A percentile compares a stretch with the other conserved stretches of the same genome.
Evolutionary conservation across 192 early-diverging fungal genomes (phyloP).

Genomic region (Phycomyces blakesleeanus): DNA sequence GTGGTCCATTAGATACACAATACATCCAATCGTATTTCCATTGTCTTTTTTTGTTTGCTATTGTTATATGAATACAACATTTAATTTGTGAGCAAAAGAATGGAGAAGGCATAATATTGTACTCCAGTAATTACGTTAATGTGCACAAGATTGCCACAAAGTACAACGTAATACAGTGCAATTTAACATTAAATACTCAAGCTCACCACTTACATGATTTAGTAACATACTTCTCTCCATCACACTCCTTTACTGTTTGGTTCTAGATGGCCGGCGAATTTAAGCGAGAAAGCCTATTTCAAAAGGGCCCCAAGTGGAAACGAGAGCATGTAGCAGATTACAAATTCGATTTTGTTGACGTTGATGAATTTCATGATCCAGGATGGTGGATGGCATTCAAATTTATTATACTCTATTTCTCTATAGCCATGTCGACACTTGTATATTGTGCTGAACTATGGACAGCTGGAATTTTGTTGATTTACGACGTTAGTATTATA

Average conservation of each 20-base stretch:
- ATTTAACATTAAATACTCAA: no score
- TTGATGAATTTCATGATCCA: constrained; percentile 63
- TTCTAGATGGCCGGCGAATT: background rate
- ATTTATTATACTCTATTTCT: constrained; percentile 58
- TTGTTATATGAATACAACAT: no score
- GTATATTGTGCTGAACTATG: constrained; percentile 81
- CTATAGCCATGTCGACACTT: constrained; percentile 66
- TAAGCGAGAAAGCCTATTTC: constrained; percentile 10
- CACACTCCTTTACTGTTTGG: background rate
- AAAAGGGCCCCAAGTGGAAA: constrained; percentile 69
- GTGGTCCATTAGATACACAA: no score
- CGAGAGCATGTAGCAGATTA: constrained; percentile 75
- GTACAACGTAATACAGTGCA: no score
- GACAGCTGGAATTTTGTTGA: constrained; percentile 63
- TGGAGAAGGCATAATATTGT: no score
- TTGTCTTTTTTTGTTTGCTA: no score
- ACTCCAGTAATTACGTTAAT: no score
- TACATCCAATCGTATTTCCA: no score
- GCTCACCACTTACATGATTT: no score
- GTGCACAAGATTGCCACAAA: no score
- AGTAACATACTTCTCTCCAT: background rate
- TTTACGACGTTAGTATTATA: constrained; percentile 27
- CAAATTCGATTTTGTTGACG: constrained; percentile 85
- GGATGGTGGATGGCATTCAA: constrained; percentile 40
- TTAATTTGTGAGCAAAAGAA: no score